Evolutionary conservation across 2,329 filamentous ascomycete species (phyloP), one percentile per base, ranked within the genome.

Genomic region (Diplodia seriata): DNA sequence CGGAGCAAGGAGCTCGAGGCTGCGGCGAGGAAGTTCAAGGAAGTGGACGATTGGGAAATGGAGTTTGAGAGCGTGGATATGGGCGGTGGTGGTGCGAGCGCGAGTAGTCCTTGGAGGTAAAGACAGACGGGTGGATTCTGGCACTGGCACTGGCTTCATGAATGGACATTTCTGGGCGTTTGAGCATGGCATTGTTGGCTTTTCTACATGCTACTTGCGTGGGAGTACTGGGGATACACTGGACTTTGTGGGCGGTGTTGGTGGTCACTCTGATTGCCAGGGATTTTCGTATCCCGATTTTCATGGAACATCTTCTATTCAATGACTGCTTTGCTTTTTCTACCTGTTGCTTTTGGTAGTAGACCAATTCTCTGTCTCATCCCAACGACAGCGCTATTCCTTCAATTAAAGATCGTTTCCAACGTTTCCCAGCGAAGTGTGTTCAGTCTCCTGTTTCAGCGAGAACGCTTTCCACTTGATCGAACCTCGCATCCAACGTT

Each of bases 1-100:
- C 75, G 78, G 70, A 69, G 73, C 5, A 77, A 77, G 31, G 79
- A 81, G 71, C 73, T 85, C 43, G 77, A 78, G 69, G 80, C 76
- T 1, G 81, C 81, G 31, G 79, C 78, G 70, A 78, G 80, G 71
- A 84, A 83, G 71, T 85, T 85, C 70, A 80, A 77, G 31, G 82
- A 84, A 66, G 79, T 85, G 5, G 83, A 85, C 71, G 74, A 79
- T 29, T 84, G 82, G 76, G 82, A 84, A 69, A 77, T 85, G 74
- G 82, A 84, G 56, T 85, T 84, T 72, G 83, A 84, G 75, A 83
- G 79, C 64, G 76, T 80, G 40, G 81, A 83, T 68, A 76, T 74
- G 26, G 74, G 69, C 11, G 73, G 71, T 61, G 74, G 69, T 11
- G 73, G 71, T 61, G 67, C 73, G n/a, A 77, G 74, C 65, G 66